Base-by-base conservation (phyloP, 106 monocot species). In the Cymbidium sinense region DNA sequence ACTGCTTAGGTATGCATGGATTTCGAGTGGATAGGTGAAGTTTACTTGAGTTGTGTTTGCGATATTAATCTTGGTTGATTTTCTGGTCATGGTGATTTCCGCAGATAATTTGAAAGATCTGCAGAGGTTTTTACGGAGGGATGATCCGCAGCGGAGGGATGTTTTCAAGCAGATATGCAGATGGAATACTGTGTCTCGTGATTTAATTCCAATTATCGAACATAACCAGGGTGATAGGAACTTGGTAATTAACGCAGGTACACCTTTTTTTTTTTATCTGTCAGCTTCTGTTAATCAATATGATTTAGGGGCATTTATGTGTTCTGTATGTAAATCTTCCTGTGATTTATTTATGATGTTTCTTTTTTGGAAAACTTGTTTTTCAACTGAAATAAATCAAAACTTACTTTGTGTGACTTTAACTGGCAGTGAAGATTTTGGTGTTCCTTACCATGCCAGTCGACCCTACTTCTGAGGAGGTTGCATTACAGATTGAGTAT, bases 111-210 rank as follows among this genome's bases (percentile, higher is more conserved):
- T 99, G 81, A 99, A 94, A 81, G 99, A 95, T 79, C 34, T 99
- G 27, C 95, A 95, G 82, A 82, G 99, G 67, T 95, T 85, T 77
- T 80, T 99, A 34, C 84, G 95, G 43, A 90, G 99, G 9, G 95
- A 99, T 33, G 87, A 98, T 82, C 90, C 90, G 1, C 75, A 80
- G 31, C 70, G 77, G 58, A 80, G 99, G 34, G 77, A 87, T 21
- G 92, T 99, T 8, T 99, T 95, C 95, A 92, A 89, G 70, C 95
- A 95, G 92, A 78, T 93, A 25, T 99, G 99, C 85, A 99, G 90
- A 67, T 95, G 94, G 95, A 92, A 89, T 43, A 88, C 83, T 4
- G 94, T 93, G 18, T 87, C 90, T 34, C 80, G 73, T 0, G 89
- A 95, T 85, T 50, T 95, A 29, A 84, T 99, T 25, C 95, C 98